These are phyloP conservation scores for Magnaporthiopsis rhizophila DNA, from an alignment of 2,329 filamentous ascomycete species.

Conservation along the genomic window DNA sequence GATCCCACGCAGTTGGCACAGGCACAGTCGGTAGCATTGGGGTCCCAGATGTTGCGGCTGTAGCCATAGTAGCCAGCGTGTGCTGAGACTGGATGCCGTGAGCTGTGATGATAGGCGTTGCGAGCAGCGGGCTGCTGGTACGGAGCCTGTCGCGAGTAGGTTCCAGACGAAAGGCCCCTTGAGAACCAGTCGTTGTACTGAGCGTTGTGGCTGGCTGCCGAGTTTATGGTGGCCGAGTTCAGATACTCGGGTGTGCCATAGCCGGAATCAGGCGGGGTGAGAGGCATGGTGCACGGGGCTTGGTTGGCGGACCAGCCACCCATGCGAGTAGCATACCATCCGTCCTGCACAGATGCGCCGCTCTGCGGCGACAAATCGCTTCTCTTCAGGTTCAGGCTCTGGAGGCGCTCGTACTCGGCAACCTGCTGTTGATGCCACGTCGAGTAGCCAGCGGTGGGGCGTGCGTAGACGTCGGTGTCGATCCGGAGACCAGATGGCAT, in stretches of 20 bases:
- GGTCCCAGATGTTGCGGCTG: conserved; percentile 41
- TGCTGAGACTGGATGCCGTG: conserved; percentile 28
- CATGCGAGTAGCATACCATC: conserved; percentile 20
- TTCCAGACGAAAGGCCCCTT: conserved; percentile 24
- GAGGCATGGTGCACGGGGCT: conserved; percentile 21
- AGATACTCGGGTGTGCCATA: conserved; percentile 54
- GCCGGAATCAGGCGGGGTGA: conserved; percentile 54
- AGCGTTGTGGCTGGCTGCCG: conserved; percentile 34
- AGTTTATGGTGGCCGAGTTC: conserved; percentile 37
- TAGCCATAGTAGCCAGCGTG: conserved; percentile 39
- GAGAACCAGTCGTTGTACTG: conserved; percentile 53
- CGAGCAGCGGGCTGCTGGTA: conserved; percentile 31
- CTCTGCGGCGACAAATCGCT: conserved; percentile 16
- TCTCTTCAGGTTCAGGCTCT: conserved; percentile 34
- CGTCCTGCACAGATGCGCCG: conserved; percentile 10
- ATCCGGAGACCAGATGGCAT: conserved; percentile 39
- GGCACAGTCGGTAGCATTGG: conserved; percentile 39
- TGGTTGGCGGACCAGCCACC: conserved; percentile 31
- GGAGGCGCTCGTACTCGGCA: conserved; percentile 44
- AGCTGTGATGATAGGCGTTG: conserved; percentile 24
- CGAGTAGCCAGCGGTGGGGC: conserved; percentile 30
- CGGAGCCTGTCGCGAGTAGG: conserved; percentile 16
- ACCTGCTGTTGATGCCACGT: conserved; percentile 47
- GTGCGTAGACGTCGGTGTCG: conserved; percentile 30
- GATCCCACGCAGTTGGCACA: conserved; percentile 38